Evolutionary conservation across 768 basidiomycete genomes (phyloP).

Genomic region (Rhodotorula kratochvilovae): DNA sequence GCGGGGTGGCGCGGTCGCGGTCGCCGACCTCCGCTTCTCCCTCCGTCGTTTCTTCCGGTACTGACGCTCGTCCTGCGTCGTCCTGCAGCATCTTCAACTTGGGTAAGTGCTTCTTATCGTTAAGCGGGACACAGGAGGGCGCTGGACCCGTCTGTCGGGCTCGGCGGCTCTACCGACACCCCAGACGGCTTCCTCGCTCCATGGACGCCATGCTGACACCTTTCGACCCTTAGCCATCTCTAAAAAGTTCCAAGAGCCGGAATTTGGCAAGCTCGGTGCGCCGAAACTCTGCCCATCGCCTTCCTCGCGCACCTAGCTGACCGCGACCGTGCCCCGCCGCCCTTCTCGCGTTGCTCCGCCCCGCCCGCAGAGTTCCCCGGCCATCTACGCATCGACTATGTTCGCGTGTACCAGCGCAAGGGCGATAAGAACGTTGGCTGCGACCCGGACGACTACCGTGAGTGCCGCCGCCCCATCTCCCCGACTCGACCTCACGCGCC

Average conservation of each 20-base stretch:
- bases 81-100: slow-evolving; percentile 25
- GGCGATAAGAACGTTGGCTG: slow-evolving; percentile 12
- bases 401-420: slow-evolving; percentile 20
- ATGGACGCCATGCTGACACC: neutral
- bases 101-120: neutral
- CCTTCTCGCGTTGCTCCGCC: neutral
- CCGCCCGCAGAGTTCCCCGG: slow-evolving; percentile 58
- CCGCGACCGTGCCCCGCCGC: neutral
- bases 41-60: no score
- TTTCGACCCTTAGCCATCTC: neutral
- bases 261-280: slow-evolving; percentile 57
- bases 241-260: slow-evolving; percentile 13
- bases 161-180: no score
- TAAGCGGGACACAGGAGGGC: no score
- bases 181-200: no score
- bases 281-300: no score
- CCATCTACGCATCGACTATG: slow-evolving; percentile 43
- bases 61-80: slow-evolving; percentile 4
- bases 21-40: neutral
- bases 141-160: no score
- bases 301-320: no score
- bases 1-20: neutral
- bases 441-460: slow-evolving; percentile 9
- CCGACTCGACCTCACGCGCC: neutral
- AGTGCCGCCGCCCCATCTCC: neutral